phyloP scores from a whole-genome alignment of 2,329 filamentous ascomycete genomes.

The Monilinia aucupariae region DNA sequence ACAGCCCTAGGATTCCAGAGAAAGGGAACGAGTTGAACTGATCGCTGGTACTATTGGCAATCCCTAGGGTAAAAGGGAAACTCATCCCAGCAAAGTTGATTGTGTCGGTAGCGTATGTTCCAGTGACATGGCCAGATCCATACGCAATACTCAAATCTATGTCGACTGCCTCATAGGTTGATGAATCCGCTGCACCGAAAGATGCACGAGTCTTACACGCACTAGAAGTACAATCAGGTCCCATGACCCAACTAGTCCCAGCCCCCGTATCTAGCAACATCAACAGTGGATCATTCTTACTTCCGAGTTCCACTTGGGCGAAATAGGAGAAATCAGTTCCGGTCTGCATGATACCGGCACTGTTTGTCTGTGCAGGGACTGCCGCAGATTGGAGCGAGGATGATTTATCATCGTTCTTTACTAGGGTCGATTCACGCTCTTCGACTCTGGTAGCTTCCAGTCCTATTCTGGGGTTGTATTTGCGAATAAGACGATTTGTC shows the following conservation, averaged over 20 bases:
- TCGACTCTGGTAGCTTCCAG: conserved; percentile 4
- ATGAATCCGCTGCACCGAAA: conserved; percentile 63
- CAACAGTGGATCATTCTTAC: conserved; percentile 48
- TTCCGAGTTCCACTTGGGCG: conserved; percentile 51
- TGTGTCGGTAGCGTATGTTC: conserved; percentile 60
- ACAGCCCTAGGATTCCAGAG: conserved; percentile 80
- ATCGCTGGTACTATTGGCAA: conserved; percentile 64
- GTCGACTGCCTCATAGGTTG: conserved; percentile 49
- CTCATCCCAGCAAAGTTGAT: conserved; percentile 61
- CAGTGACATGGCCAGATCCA: conserved; percentile 69
- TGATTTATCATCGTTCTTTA: conserved; percentile 27
- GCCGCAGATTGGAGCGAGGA: conserved; percentile 24
- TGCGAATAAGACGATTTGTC: conserved; percentile 26
- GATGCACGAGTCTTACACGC: conserved; percentile 66
- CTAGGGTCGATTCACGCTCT: conserved; percentile 16
- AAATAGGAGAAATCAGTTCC: conserved; percentile 64
- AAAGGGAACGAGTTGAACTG: conserved; percentile 77
- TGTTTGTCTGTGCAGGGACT: conserved; percentile 43
- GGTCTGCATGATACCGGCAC: conserved; percentile 56
- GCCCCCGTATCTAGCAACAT: conserved; percentile 64
- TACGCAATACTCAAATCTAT: conserved; percentile 64
- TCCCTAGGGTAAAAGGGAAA: conserved; percentile 62
- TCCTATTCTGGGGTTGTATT: conserved; percentile 25
- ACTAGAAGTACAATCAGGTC: conserved; percentile 56
- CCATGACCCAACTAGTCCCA: conserved; percentile 79